These are phyloP conservation scores for Saccharum officinarum DNA, from an alignment of 176 grass and related monocot genomes.

Conservation along the genomic window DNA sequence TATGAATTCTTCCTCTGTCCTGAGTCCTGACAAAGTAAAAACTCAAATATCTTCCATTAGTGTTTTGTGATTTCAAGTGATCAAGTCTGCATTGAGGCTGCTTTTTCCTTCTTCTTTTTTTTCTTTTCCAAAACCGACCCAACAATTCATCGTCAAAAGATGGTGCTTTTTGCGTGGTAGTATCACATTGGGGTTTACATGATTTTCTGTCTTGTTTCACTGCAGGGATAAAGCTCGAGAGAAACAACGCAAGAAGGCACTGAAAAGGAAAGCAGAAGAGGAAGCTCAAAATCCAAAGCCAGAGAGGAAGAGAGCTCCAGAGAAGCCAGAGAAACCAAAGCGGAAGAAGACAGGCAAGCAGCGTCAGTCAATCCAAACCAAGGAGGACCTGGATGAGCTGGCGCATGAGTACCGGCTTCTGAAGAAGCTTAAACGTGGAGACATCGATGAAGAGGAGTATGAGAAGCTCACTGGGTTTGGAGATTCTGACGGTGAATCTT, in stretches of 20 bases:
- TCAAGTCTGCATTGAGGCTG: not conserved
- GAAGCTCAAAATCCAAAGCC: conserved; percentile 45
- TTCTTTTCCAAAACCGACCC: too few species aligned
- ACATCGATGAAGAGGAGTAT: conserved; percentile 77
- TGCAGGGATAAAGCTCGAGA: conserved; percentile 82
- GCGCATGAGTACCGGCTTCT: conserved; percentile 72
- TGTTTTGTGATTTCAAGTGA: conserved; percentile 13
- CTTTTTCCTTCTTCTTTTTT: not conserved
- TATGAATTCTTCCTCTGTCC: not conserved
- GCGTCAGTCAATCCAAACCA: conserved; percentile 67
- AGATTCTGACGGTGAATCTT: conserved; percentile 44
- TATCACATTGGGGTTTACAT: not conserved
- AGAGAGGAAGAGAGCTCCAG: conserved; percentile 48
- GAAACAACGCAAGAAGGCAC: conserved; percentile 70
- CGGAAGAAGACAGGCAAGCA: conserved; percentile 86
- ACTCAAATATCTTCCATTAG: not conserved
- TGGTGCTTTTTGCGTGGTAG: not conserved
- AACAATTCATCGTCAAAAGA: not conserved
- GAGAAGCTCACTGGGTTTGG: conserved; percentile 81
- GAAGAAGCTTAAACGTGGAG: conserved; percentile 84
- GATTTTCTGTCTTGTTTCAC: conserved; percentile 1
- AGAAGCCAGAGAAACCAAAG: conserved; percentile 46
- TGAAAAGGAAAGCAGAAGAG: conserved; percentile 77
- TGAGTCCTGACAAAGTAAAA: not conserved
- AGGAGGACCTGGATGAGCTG: conserved; percentile 92